Evolutionary conservation across 1,284 basidiomycete genomes (phyloP), one percentile per base, ranked within the genome.

Genomic region (Malassezia nana): DNA sequence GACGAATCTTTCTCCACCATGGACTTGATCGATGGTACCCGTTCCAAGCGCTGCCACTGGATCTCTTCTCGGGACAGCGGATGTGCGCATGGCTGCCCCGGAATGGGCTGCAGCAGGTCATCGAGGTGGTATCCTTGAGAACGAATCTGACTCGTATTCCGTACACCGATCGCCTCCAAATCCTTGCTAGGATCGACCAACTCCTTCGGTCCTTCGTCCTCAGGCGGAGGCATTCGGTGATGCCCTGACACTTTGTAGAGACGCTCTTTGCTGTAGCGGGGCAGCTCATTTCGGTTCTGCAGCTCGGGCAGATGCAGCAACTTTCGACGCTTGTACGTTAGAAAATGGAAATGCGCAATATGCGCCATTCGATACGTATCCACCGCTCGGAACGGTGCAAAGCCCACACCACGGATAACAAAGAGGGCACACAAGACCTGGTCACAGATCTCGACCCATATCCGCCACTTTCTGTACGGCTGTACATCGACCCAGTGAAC

Each of bases 401-500:
- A 71, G 1, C 69, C 69, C 1, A 72, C 42, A 32, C 69, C 69
- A 25, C 71, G 63, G 6, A 64, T 62, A 1, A 69, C 55, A 29
- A 72, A 72, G 12, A 72, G 62, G 18, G 68, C 68, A 41, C 68
- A 71, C 9, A 72, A 55, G 22, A 71, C 64, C 60, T 71, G 68
- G 46, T 72, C 69, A 46, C 69, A 72, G 24, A 69, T 65, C 52
- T 72, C 69, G 33, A 71, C 64, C 69, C 69, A 72, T 46, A 66
- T 64, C 13, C 69, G 55, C 26, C 63, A 60, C 22, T 46, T 51
- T 0, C 52, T 38, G 8, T 40, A 40, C 25, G 63, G 49, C 28
- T 57, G 50, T 2, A 66, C 54, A 10, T 63, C 38, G 43, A 67
- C 67, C 69, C 68, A 72, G 9, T 55, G 35, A 7, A 67, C 57